Base-by-base conservation (phyloP, 768 basidiomycete species). In the Hemileccinum rubropunctum region DNA sequence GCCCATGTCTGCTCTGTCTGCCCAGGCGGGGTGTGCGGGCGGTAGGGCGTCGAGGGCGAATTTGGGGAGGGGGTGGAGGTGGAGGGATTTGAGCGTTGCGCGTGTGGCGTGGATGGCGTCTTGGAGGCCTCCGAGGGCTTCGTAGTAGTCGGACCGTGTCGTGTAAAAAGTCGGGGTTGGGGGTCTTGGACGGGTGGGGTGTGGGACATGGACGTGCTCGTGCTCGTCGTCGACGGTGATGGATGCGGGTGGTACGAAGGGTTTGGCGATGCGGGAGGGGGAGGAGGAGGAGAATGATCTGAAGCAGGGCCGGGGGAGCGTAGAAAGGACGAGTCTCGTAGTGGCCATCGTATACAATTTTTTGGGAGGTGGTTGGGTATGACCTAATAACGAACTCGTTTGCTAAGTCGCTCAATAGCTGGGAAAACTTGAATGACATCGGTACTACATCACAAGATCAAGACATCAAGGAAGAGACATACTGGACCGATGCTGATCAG, bases 131-230 rank as follows among this genome's bases (percentile, higher is more conserved):
- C 73, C 70, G 37, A 94, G 68, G 48, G 83, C 79, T 67, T 94
- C 88, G 65, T 84, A 84, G 73, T 84, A 94, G 20, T 73, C 72
- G 1, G 88, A 73, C 30, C 86, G 83, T 14, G 84, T 86, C 15
- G 93, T 91, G 73, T 90, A 97, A 72, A 93, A 95, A 42, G 80
- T 82, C 18, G 91, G 81, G 8, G 90, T 87, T 17, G 76, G 68
- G 0, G 91, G 91, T 49, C 58, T 61, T 13, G 57, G 61, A 12
- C 46, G 58, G 6, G 26, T 12, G 32, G 27, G 57, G n/a, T 51
- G 53, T 21, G 53, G 10, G 2, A 48, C 17, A 26, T 34, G 13
- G 17, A 35, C 17, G 17, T 34, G 13, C 9, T 9, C 45, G 17
- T 37, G n/a, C n/a, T n/a, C n/a, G n/a, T n/a, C n/a, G n/a, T n/a